These are phyloP conservation scores for Agarophyton chilense DNA, from an alignment of 23 red algal species.

Conservation along the genomic window DNA sequence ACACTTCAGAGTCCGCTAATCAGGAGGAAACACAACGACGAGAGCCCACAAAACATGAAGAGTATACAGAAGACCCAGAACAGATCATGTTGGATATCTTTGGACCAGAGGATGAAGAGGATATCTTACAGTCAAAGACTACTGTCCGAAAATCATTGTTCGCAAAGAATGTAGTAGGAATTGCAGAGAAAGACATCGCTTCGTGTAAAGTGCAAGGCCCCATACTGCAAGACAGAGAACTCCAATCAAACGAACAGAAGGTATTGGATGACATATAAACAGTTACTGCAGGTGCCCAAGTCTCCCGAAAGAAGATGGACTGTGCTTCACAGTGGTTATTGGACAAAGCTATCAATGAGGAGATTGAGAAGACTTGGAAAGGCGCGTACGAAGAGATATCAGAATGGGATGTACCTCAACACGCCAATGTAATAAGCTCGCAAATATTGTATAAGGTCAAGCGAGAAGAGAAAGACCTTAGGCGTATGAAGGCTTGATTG, in stretches of 20 bases:
- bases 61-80: neutral
- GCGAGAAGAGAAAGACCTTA: neutral
- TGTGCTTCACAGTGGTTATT: constrained; percentile 45
- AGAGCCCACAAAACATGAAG: neutral
- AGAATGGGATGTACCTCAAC: neutral
- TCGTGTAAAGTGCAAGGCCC: neutral
- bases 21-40: too few relatives aligned
- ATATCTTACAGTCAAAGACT: neutral
- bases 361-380: constrained; percentile 32
- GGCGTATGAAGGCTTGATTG: constrained; percentile 2
- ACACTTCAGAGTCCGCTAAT: neutral
- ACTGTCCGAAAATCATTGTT: neutral
- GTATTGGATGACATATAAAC: constrained; percentile 18
- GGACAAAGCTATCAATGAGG: constrained; percentile 21
- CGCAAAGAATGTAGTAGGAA: neutral
- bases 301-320: constrained; percentile 21
- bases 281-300: neutral
- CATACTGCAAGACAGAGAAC: neutral
- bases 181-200: constrained; percentile 28
- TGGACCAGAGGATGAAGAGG: neutral
- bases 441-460: constrained; percentile 42
- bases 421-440: constrained; percentile 46
- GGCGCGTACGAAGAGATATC: constrained; percentile 4
- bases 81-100: constrained; percentile 55
- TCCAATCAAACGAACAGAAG: neutral